These are phyloP conservation scores for Agastache rugosa DNA, from an alignment of 257 asterid species.

Conservation along the genomic window DNA sequence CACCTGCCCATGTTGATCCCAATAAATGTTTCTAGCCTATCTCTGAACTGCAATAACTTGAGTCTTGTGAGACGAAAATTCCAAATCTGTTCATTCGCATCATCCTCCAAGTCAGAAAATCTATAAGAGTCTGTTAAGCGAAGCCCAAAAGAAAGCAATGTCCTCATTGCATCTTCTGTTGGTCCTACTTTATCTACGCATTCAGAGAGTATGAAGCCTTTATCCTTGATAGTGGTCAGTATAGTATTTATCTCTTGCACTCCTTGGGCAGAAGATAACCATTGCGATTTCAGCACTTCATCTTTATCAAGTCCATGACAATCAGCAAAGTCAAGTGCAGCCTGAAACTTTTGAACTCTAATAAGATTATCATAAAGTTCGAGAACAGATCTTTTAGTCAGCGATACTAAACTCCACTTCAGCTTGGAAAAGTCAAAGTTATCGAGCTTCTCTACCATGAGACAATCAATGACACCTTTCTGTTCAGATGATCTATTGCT, in stretches of 20 bases:
- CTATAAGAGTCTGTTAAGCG: slow-evolving; percentile 65
- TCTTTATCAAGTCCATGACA: slow-evolving; percentile 87
- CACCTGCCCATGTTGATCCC: slow-evolving; percentile 99
- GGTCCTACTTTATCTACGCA: slow-evolving; percentile 80
- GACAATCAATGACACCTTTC: slow-evolving; percentile 49
- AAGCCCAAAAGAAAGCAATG: slow-evolving; percentile 77
- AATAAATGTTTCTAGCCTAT: slow-evolving; percentile 92
- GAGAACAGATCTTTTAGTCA: slow-evolving; percentile 68
- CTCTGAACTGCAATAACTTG: slow-evolving; percentile 74
- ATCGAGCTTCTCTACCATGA: slow-evolving; percentile 42
- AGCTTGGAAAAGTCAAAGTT: slow-evolving; percentile 54
- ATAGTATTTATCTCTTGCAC: slow-evolving; percentile 69
- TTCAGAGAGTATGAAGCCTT: slow-evolving; percentile 68
- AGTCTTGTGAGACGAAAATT: slow-evolving; percentile 82
- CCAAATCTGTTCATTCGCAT: slow-evolving; percentile 64
- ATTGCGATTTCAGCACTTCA: slow-evolving; percentile 82
- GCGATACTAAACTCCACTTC: slow-evolving; percentile 75
- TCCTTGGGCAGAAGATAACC: slow-evolving; percentile 86
- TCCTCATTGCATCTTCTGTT: slow-evolving; percentile 80
- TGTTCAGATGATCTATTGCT: slow-evolving; percentile 48
- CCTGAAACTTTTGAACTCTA: slow-evolving; percentile 63
- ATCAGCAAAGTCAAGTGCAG: slow-evolving; percentile 81
- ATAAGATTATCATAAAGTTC: slow-evolving; percentile 80
- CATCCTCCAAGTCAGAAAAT: slow-evolving; percentile 64
- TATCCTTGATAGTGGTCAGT: slow-evolving; percentile 72